phyloP scores from a whole-genome alignment of 352 stramenopile species.

The Globisporangium middletonii region DNA sequence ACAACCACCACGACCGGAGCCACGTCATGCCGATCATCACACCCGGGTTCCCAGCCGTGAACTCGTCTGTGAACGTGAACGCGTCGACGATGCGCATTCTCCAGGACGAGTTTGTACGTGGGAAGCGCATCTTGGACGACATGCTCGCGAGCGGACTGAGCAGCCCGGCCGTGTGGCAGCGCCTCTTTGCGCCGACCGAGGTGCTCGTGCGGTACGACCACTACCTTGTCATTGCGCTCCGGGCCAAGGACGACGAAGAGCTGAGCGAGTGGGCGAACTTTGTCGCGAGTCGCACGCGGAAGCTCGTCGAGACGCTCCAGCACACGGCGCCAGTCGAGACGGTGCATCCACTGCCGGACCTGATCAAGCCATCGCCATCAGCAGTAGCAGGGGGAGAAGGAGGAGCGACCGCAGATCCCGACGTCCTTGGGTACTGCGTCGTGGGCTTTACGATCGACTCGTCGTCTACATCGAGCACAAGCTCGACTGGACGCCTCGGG shows the following conservation, averaged over 20 bases:
- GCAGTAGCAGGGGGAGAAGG: background rate
- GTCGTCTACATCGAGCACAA: too few species aligned
- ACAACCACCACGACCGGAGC: slow-evolving; percentile 69
- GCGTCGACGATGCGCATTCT: slow-evolving; percentile 68
- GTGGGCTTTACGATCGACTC: slow-evolving; percentile 49
- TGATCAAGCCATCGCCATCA: slow-evolving; percentile 29
- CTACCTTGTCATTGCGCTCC: slow-evolving; percentile 65
- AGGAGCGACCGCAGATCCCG: background rate
- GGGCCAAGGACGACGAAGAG: slow-evolving; percentile 45
- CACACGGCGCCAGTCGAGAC: slow-evolving; percentile 49
- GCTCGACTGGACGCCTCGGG: too few species aligned
- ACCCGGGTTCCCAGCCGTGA: slow-evolving; percentile 74
- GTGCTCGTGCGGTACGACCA: slow-evolving; percentile 83
- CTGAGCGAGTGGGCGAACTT: slow-evolving; percentile 69
- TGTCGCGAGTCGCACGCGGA: slow-evolving; percentile 75
- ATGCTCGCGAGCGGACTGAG: slow-evolving; percentile 55
- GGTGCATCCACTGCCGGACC: slow-evolving; percentile 67
- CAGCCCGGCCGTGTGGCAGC: slow-evolving; percentile 62
- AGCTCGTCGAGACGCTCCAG: slow-evolving; percentile 78
- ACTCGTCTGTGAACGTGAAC: slow-evolving; percentile 84
- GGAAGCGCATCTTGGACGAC: slow-evolving; percentile 72
- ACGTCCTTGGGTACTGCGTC: slow-evolving; percentile 53
- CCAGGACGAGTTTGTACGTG: slow-evolving; percentile 67
- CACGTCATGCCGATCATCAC: slow-evolving; percentile 88
- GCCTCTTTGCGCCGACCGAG: slow-evolving; percentile 71